These are phyloP conservation scores for Porcisia hertigi DNA, from an alignment of 208 protist genomes.

Conservation along the genomic window DNA sequence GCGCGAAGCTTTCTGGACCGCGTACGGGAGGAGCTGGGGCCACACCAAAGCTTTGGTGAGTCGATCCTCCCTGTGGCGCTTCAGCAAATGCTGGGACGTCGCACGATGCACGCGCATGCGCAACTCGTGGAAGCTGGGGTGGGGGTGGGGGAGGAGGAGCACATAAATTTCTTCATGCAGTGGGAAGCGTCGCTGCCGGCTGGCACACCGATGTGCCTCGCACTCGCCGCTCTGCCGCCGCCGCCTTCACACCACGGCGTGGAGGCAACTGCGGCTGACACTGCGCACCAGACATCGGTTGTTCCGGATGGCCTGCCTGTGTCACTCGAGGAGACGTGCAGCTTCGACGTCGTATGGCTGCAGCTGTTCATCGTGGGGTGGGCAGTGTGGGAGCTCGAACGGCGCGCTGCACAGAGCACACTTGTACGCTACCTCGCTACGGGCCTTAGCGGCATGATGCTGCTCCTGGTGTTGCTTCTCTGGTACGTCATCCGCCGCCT, in stretches of 20 bases:
- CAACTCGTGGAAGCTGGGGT: conserved; percentile 16
- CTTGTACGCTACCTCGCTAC: conserved; percentile 52
- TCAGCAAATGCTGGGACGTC: conserved; percentile 31
- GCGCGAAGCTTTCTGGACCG: conserved; percentile 11
- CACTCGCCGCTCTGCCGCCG: conserved; percentile 26
- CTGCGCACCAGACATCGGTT: neutral
- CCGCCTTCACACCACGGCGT: neutral
- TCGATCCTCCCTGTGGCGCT: conserved; percentile 23
- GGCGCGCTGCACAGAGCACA: conserved; percentile 43
- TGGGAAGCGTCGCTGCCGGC: conserved; percentile 33
- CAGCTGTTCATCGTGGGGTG: conserved; percentile 36
- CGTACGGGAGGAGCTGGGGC: conserved; percentile 40
- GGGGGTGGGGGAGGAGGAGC: neutral
- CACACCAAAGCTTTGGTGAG: conserved; percentile 23
- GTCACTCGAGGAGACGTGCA: conserved; percentile 35
- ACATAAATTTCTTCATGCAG: conserved; percentile 9
- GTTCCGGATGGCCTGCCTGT: conserved; percentile 16
- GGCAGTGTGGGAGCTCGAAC: conserved; percentile 35
- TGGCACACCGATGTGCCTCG: conserved; percentile 35
- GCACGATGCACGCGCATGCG: conserved; percentile 14
- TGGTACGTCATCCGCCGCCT: conserved; percentile 54
- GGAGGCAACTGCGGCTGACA: neutral
- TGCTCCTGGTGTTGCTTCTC: conserved; percentile 37
- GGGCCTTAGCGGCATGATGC: conserved; percentile 40
- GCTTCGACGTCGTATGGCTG: conserved; percentile 58